Evolutionary conservation across 1,284 basidiomycete genomes (phyloP), one percentile per base, ranked within the genome.

Genomic region (Ceratobasidium sp.): DNA sequence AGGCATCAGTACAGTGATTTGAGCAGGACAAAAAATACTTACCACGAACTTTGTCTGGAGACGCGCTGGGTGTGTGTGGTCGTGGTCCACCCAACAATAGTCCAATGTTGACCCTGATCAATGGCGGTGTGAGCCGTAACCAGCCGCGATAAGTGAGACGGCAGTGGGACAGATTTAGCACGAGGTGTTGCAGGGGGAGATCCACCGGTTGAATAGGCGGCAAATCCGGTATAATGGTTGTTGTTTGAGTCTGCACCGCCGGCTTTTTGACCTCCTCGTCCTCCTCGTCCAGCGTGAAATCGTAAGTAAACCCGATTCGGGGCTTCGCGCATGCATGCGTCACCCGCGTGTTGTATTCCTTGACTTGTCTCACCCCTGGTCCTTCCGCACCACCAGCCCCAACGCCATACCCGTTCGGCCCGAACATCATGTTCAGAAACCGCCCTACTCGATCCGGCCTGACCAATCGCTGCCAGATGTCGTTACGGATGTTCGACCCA

Each of bases 221-320:
- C 44, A 61, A 74, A 74, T 74, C 61, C 6, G 57, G 59, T 64
- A 74, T 74, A 12, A 50, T 40, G 10, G 65, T 77, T 76, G 64
- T 77, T 70, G 48, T 54, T 40, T 17, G 40, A 33, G 70, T 59
- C n/a, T 54, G 71, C 28, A 50, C 76, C 46, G 28, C 23, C 52
- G 33, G 10, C 28, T 56, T 44, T 26, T 23, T 50, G 54, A 26
- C 48, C 65, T 44, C 59, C 26, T 3, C 40, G 33, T 73, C 69
- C 26, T 59, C 69, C 42, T 73, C 69, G 54, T 59, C 56, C 10
- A n/a, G 69, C 26, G 54, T 61, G 28, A 74, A 74, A 64, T 65
- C 71, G 54, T 26, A 74, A 26, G 71, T 28, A 48, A 28, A 74
- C 48, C 71, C 71, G 12, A 74, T 48, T 15, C 71, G 23, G 4